Base-by-base conservation (phyloP, 2,329 filamentous ascomycete species). In the Aspergillus puulaauensis region DNA sequence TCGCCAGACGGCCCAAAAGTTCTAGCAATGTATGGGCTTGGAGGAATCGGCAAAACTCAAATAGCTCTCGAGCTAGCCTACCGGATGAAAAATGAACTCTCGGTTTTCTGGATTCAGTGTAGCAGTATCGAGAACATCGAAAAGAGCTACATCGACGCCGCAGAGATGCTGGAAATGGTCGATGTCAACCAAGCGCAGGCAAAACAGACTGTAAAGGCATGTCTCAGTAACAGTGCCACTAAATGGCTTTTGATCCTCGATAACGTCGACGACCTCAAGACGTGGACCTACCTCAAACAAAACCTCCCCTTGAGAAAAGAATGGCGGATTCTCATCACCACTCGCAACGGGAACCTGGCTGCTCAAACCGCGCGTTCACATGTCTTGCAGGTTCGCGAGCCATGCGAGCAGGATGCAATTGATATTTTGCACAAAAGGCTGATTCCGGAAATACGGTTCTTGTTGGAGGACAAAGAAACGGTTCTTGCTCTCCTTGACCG, bases 71-170 rank as follows among this genome's bases (percentile, higher is more conserved):
- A 69, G 46, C 59, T 66, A 24, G 61, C 65, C 7, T 64, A 68
- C 48, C 61, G 57, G 5, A 27, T 64, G 19, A 59, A 45, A 8
- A 14, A 6, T 15, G 59, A 66, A 9, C 17, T 17, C 35, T 68
- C 61, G 23, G 54, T 69, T 11, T 70, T 72, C 46, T 71, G 68
- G 68, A 54, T 71, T 15, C 61, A 66, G 48, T 66, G 65, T 27
- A 66, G 61, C 27, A 68, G 58, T 53, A 39, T 51, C 9, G 61
- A 52, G 21, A 57, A 12, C 4, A 51, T 66, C 31, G 56, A 65
- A 17, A 57, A 66, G 27, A 54, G 51, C 2, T 65, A 46, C 39
- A 15, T 60, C 17, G 44, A 37, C 19, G 61, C 62, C 27, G 19
- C 46, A 17, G 23, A 50, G 17, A 51, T 27, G 6, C 23, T 63